Percentiles rank a stretch among this genome's conserved stretches.
These are phyloP conservation scores for Naumovozyma castellii DNA, from an alignment of 805 yeast species.

Conservation along the genomic window DNA sequence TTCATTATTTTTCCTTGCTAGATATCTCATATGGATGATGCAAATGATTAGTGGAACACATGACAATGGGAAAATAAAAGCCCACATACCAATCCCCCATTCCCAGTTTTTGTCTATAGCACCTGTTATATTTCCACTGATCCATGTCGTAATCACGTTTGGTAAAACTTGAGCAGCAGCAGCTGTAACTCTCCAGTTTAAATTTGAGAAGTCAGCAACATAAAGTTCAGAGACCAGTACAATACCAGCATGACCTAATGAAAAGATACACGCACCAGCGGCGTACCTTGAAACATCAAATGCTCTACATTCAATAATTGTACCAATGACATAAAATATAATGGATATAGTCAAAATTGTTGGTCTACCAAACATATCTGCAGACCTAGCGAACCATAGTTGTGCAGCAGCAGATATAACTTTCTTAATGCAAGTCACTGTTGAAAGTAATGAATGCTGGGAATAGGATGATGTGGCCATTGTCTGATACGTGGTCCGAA, in stretches of 20 bases:
- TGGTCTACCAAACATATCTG: conserved; percentile 49
- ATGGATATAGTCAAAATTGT: conserved; percentile 38
- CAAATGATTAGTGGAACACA: conserved; percentile 41
- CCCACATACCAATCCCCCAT: conserved; percentile 56
- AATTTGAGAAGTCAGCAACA: conserved; percentile 51
- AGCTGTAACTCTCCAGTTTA: conserved; percentile 55
- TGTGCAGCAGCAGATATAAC: conserved; percentile 54
- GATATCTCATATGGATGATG: conserved; percentile 38
- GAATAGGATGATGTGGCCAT: conserved; percentile 45
- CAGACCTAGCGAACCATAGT: conserved; percentile 44
- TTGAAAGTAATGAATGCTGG: conserved; percentile 41
- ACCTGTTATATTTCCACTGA: conserved; percentile 43
- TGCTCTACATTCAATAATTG: conserved; percentile 47
- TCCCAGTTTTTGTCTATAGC: conserved; percentile 35
- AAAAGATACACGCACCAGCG: conserved; percentile 43
- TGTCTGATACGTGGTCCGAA: conserved; percentile 36
- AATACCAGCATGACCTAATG: conserved; percentile 50
- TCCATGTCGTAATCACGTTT: conserved; percentile 64
- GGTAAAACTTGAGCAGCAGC: conserved; percentile 59
- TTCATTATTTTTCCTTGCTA: conserved; percentile 35
- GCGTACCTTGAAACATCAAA: conserved; percentile 41
- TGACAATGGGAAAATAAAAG: conserved; percentile 44
- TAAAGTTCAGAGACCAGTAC: conserved; percentile 45
- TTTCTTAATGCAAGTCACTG: conserved; percentile 44
- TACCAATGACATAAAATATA: conserved; percentile 43